Conservation (phyloP, 2,329 filamentous ascomycete species). For the Blumeria hordei region DNA sequence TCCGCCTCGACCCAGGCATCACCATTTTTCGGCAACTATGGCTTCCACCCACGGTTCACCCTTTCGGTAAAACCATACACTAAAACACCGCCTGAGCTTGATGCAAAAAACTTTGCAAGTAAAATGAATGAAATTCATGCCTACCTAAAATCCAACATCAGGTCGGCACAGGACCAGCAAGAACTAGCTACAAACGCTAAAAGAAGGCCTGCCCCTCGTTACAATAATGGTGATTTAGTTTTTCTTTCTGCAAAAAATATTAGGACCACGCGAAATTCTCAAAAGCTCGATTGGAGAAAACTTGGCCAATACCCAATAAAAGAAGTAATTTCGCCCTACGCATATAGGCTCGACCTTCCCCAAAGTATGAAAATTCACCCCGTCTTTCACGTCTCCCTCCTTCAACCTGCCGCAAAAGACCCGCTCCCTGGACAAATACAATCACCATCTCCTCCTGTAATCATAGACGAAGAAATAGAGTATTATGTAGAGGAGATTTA, state of each 20-base stretch:
- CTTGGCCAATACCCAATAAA: slow-evolving; percentile 1
- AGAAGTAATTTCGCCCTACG: background rate
- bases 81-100: background rate
- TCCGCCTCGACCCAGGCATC: too few relatives aligned
- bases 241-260: slow-evolving; percentile 1
- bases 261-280: background rate
- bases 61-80: too few relatives aligned
- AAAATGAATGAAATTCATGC: background rate
- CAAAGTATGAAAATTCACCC: slow-evolving; percentile 1
- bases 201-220: background rate
- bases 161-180: background rate
- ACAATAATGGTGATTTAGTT: slow-evolving; percentile 1
- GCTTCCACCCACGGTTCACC: too few relatives aligned
- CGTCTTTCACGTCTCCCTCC: slow-evolving; percentile 2
- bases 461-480: too few relatives aligned
- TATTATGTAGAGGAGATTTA: too few relatives aligned
- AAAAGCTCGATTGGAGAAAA: slow-evolving; percentile 1
- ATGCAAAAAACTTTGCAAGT: background rate
- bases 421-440: background rate
- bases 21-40: too few relatives aligned
- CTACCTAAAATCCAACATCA: background rate
- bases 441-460: too few relatives aligned
- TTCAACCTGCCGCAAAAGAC: background rate
- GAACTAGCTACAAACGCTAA: background rate
- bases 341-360: slow-evolving; percentile 1